Evolutionary conservation across 352 stramenopile genomes (phyloP), one percentile per base, ranked within the genome.

Genomic region (Phytophthora uliginosa): DNA sequence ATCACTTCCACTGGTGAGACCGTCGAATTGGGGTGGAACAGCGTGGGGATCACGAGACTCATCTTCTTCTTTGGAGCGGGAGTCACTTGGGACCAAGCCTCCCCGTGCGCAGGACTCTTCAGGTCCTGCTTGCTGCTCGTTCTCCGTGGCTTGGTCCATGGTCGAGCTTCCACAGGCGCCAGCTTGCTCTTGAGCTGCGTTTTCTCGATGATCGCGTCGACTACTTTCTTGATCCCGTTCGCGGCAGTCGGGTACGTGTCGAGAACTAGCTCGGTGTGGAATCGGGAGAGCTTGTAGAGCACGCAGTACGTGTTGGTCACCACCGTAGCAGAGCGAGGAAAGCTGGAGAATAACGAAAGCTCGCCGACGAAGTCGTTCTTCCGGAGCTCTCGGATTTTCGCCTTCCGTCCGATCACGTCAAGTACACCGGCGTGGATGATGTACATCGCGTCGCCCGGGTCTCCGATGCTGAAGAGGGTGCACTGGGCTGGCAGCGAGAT

Each of bases 351-450:
- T 7, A 94, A 69, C 1, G 86, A 91, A 10, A 94, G 65, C 38
- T 94, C 86, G 2, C 86, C 86, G 52, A 94, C 84, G 55, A 78
- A 94, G 10, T 76, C 76, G n/a, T 79, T 78, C 53, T 94, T 93
- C 0, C 86, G 78, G 33, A 94, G 69, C 51, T 94, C 86, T 3
- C 86, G 86, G 1, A 94, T 82, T 38, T 82, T 92, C 3, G 80
- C 69, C 2, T 78, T 73, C 2, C 77, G 79, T 31, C 91, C 76
- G 50, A 91, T 63, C 3, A 92, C 76, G 31, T 86, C 79, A 1
- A 92, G 71, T 0, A 94, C 86, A 0, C 85, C 86, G 0, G 86
- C 86, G n/a, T 92, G 74, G n/a, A 94, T 76, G 50, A 94, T 90
- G 63, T 89, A 94, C 86, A 94, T 91, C 5, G 83, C 82, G 36